These are phyloP conservation scores for Salinomyces thailandicus DNA, from an alignment of 2,329 filamentous ascomycete species.

Conservation along the genomic window DNA sequence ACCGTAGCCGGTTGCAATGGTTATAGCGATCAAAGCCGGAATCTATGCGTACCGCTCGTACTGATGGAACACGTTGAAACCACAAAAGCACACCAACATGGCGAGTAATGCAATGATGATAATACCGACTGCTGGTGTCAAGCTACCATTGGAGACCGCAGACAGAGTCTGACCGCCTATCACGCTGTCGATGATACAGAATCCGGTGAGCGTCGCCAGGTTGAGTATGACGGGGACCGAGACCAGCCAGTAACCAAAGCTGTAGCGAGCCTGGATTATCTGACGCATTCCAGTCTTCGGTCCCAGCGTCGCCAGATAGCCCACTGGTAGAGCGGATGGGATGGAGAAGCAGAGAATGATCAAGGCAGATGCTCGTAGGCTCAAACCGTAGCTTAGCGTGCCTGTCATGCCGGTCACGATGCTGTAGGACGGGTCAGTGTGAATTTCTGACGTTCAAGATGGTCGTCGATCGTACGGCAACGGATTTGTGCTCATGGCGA, in stretches of 20 bases:
- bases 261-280: conserved; percentile 55
- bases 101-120: conserved; percentile 49
- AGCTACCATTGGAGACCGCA: conserved; percentile 39
- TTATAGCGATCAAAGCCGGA: conserved; percentile 32
- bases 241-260: conserved; percentile 51
- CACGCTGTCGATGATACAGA: conserved; percentile 51
- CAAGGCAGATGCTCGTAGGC: conserved; percentile 46
- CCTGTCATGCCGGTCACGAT: conserved; percentile 56
- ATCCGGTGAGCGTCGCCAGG: conserved; percentile 52
- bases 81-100: conserved; percentile 52
- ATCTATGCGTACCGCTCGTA: conserved; percentile 36
- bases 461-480: no score
- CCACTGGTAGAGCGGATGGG: conserved; percentile 43
- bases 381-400: conserved; percentile 44
- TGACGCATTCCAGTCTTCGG: conserved; percentile 55
- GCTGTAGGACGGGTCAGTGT: conserved; percentile 25
- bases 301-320: conserved; percentile 48
- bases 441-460: conserved; percentile 20
- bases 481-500: conserved; percentile 47
- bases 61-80: conserved; percentile 38
- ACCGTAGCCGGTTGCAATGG: conserved; percentile 32
- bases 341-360: conserved; percentile 55
- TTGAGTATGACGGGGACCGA: conserved; percentile 53
- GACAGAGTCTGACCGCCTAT: conserved; percentile 49
- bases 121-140: conserved; percentile 49